Conservation (phyloP, 228 moss, liverwort and hornwort genomes). For the Sphagnum fallax region DNA sequence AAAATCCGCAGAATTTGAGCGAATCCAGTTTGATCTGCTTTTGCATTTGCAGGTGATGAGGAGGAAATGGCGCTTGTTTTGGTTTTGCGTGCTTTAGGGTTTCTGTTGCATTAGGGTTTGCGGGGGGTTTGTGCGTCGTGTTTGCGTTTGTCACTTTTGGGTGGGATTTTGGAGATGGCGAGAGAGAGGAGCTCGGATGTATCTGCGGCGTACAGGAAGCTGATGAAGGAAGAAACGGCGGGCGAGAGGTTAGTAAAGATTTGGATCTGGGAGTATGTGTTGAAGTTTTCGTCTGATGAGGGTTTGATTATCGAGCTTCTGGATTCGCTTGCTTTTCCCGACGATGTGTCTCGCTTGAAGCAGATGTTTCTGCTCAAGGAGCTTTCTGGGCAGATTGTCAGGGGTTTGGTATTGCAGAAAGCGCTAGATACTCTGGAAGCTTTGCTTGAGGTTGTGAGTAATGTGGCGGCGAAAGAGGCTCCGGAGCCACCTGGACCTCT, state of each 20-base stretch:
- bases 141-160: too few relatives aligned
- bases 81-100: too few relatives aligned
- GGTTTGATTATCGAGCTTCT: conserved; percentile 10
- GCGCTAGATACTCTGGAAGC: conserved; percentile 14
- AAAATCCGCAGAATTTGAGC: too few relatives aligned
- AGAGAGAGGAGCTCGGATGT: conserved; percentile 13
- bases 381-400: conserved; percentile 13
- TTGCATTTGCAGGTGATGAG: too few relatives aligned
- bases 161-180: conserved; percentile 9
- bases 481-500: too few relatives aligned
- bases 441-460: conserved; percentile 1
- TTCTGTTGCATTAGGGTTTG: too few relatives aligned
- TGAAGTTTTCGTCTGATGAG: conserved; percentile 12
- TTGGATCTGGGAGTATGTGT: conserved; percentile 37
- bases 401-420: conserved; percentile 12
- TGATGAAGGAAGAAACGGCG: conserved; percentile 5
- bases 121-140: too few relatives aligned
- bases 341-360: conserved; percentile 20
- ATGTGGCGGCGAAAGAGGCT: background rate
- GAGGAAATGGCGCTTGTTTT: too few relatives aligned
- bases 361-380: conserved; percentile 18
- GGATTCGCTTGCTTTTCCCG: conserved; percentile 11
- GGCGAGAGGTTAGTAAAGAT: conserved; percentile 9
- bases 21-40: too few relatives aligned
- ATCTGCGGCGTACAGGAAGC: conserved; percentile 9